Evolutionary conservation across 2,329 filamentous ascomycete species (phyloP), one percentile per base, ranked within the genome.

Genomic region (Fusarium humuli): DNA sequence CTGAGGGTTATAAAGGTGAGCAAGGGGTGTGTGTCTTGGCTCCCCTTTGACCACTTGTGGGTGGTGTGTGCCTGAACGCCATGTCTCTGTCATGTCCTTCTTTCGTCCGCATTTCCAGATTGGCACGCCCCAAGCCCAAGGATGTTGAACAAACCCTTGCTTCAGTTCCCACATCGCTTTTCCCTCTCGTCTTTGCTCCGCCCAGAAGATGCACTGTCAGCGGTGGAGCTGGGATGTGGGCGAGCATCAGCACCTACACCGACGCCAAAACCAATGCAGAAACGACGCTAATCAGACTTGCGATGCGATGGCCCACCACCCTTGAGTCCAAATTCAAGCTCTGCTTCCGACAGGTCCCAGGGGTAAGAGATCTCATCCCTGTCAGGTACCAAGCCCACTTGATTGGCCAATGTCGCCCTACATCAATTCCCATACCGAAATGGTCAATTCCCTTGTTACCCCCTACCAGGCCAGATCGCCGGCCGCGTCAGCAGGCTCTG

Each of bases 1-100:
- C 67, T 59, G 70, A 67, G 67, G 61, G 50, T 76, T 76, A 76
- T 76, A 76, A 76, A 73, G 70, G 61, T 58, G 59, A 67, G 68
- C 71, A 72, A 70, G 72, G 74, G 73, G 65, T 65, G 73, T 74
- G 70, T 74, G 71, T 61, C 49, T 53, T 52, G 49, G 52, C 44
- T 48, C 50, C 48, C 57, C 60, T 59, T 53, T 60, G 60, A 59
- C 20, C 29, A 41, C 20, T 45, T 47, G 41, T 66, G 55, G 44
- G 57, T 46, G 67, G 47, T 65, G 61, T 62, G 67, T 54, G 57
- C 41, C 49, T 52, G 54, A 53, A 47, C 55, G 52, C 69, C 69
- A 72, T 72, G 67, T 73, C 70, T 71, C 59, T 68, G 18, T 52
- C 57, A 46, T 61, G 37, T 57, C 41, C 23, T 40, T 69, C 42